phyloP scores from a whole-genome alignment of 768 basidiomycete genomes.

The Neoboletus brunneissimus region DNA sequence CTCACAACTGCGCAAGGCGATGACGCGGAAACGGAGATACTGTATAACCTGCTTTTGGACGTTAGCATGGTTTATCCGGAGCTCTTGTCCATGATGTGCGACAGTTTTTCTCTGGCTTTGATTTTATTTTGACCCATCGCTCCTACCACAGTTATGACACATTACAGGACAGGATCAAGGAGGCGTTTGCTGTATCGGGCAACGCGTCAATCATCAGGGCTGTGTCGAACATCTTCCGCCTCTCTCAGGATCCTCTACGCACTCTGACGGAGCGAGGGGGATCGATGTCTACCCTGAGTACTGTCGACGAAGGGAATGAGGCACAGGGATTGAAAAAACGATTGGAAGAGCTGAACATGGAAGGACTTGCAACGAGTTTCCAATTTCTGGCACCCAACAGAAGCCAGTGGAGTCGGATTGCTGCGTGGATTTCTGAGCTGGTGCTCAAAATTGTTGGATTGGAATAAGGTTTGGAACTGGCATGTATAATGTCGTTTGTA shows the following conservation, averaged over 20 bases:
- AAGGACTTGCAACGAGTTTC: conserved; percentile 70
- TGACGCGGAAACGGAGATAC: conserved; percentile 75
- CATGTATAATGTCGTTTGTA: conserved; percentile 21
- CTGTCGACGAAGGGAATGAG: conserved; percentile 51
- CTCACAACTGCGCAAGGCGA: conserved; percentile 73
- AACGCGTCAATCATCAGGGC: conserved; percentile 69
- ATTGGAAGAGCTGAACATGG: conserved; percentile 71
- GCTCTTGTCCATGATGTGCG: conserved; percentile 69
- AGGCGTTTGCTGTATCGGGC: conserved; percentile 66
- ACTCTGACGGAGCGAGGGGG: conserved; percentile 40
- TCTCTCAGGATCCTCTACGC: conserved; percentile 55
- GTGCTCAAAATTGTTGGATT: conserved; percentile 49
- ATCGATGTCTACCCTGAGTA: conserved; percentile 64
- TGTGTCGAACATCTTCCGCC: conserved; percentile 73
- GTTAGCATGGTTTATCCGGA: conserved; percentile 69
- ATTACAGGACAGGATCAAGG: conserved; percentile 71
- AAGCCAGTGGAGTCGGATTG: conserved; percentile 58
- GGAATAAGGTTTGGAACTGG: conserved; percentile 18
- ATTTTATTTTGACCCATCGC: conserved; percentile 5
- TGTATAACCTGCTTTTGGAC: conserved; percentile 75
- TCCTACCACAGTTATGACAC: conserved; percentile 59
- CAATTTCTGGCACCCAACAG: conserved; percentile 60
- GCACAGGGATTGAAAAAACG: conserved; percentile 46
- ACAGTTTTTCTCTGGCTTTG: conserved; percentile 18
- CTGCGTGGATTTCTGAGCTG: conserved; percentile 72